Conservation (phyloP, 495 filamentous ascomycete species). For the Oidiodendron maius region DNA sequence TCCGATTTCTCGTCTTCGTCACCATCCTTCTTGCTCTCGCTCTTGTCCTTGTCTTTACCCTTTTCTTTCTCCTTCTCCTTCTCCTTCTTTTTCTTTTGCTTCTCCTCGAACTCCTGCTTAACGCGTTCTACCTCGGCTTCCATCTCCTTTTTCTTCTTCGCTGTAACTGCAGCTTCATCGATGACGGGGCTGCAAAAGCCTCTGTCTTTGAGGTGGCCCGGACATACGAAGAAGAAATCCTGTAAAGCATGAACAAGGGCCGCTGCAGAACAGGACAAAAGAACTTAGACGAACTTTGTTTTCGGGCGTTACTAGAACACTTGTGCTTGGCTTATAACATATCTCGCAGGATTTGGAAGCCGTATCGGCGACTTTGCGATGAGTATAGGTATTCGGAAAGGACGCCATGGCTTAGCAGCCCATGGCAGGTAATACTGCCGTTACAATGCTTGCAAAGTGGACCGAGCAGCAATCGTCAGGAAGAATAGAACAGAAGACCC, state of each 20-base stretch:
- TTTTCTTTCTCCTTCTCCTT: constrained; percentile 48
- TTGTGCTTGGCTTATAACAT: constrained; percentile 83
- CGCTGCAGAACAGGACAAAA: not conserved
- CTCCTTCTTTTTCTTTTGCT: constrained; percentile 59
- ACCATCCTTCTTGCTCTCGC: constrained; percentile 42
- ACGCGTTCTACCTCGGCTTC: constrained; percentile 67
- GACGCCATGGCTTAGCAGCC: constrained; percentile 13
- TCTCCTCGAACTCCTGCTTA: constrained; percentile 76
- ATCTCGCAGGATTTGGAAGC: constrained; percentile 78
- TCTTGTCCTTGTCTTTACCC: constrained; percentile 44
- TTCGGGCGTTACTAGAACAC: constrained; percentile 83
- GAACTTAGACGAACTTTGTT: constrained; percentile 62
- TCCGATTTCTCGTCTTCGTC: constrained; percentile 46
- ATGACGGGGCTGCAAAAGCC: constrained; percentile 77
- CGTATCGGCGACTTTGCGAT: constrained; percentile 82
- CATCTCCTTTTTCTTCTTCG: constrained; percentile 59
- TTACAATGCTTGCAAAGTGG: no score
- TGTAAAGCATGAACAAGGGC: constrained; percentile 26
- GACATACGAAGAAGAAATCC: constrained; percentile 95
- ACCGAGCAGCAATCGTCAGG: no score
- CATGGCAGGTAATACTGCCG: not conserved
- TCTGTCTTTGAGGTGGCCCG: constrained; percentile 75
- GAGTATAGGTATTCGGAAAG: constrained; percentile 77
- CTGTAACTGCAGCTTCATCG: constrained; percentile 67
- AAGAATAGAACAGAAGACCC: no score